Percentiles rank a stretch among this genome's conserved stretches.
Conservation (phyloP, 352 stramenopile species). For the Phytophthora fragariae region DNA sequence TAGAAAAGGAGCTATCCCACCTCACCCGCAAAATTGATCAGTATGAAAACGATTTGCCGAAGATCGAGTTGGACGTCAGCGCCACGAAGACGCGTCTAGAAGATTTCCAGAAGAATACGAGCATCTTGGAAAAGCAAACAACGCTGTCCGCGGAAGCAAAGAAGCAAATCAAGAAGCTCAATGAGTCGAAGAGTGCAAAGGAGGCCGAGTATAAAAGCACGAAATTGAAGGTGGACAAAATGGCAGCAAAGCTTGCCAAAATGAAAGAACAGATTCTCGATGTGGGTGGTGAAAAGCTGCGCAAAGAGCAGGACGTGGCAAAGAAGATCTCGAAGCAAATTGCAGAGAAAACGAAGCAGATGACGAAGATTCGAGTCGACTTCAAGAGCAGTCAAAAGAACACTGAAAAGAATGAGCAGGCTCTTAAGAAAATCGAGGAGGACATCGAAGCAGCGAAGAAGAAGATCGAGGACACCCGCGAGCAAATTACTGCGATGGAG, state of each 20-base stretch:
- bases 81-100: conserved; percentile 68
- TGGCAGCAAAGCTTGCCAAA: conserved; percentile 84
- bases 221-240: conserved; percentile 70
- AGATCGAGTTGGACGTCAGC: conserved; percentile 88
- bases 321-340: conserved; percentile 87
- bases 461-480: conserved; percentile 87
- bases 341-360: conserved; percentile 90
- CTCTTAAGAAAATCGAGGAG: conserved; percentile 67
- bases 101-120: conserved; percentile 69
- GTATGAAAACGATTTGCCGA: conserved; percentile 91
- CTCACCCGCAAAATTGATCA: conserved; percentile 90
- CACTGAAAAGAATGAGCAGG: conserved; percentile 70
- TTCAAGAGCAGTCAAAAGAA: conserved; percentile 88
- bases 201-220: conserved; percentile 87
- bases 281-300: conserved; percentile 93
- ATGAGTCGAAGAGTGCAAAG: conserved; percentile 87
- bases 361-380: conserved; percentile 87
- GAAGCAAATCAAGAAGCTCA: conserved; percentile 87
- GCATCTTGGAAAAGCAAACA: conserved; percentile 86
- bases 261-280: conserved; percentile 97
- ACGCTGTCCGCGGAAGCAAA: conserved; percentile 89
- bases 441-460: conserved; percentile 80
- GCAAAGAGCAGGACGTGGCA: conserved; percentile 93
- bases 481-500: conserved; percentile 93
- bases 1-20: conserved; percentile 88